Conservation (phyloP, 306 rosid genomes). For the Morella rubra region DNA sequence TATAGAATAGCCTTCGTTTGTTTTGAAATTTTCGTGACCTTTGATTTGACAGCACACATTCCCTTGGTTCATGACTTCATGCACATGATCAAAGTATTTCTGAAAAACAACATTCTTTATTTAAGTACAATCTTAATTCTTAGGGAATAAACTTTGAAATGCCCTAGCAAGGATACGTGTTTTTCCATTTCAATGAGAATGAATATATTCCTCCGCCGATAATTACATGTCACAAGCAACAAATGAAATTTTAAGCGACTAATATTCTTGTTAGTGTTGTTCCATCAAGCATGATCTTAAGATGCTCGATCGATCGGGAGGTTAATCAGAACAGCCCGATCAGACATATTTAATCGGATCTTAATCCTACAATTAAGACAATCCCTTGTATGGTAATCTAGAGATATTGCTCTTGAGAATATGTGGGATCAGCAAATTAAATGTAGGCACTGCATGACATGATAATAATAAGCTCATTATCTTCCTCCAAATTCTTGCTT, state of each 20-base stretch:
- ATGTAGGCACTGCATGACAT: too few species aligned
- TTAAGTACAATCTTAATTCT: background rate
- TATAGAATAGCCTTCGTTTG: background rate
- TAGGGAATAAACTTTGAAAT: background rate
- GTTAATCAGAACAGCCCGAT: background rate
- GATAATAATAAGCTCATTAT: too few species aligned
- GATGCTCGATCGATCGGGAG: slow-evolving; percentile 6
- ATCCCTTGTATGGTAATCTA: background rate
- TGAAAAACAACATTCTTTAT: too few species aligned
- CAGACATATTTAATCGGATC: background rate
- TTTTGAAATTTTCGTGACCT: background rate
- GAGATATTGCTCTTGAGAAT: background rate
- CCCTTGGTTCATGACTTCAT: too few species aligned
- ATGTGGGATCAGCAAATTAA: background rate
- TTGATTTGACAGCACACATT: too few species aligned
- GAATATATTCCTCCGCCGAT: slow-evolving; percentile 45
- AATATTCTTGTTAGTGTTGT: slow-evolving; percentile 35
- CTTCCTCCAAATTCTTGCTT: too few species aligned
- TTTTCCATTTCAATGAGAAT: slow-evolving; percentile 25
- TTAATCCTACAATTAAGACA: background rate
- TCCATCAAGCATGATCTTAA: slow-evolving; percentile 32
- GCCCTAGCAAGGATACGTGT: background rate
- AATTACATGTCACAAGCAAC: slow-evolving; percentile 31
- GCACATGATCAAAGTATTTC: too few species aligned
- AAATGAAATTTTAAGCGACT: slow-evolving; percentile 33